Percentiles rank a stretch among this genome's conserved stretches.
These are phyloP conservation scores for Cutaneotrichosporon sp. DNA, from an alignment of 1,284 basidiomycete genomes.

Conservation along the genomic window DNA sequence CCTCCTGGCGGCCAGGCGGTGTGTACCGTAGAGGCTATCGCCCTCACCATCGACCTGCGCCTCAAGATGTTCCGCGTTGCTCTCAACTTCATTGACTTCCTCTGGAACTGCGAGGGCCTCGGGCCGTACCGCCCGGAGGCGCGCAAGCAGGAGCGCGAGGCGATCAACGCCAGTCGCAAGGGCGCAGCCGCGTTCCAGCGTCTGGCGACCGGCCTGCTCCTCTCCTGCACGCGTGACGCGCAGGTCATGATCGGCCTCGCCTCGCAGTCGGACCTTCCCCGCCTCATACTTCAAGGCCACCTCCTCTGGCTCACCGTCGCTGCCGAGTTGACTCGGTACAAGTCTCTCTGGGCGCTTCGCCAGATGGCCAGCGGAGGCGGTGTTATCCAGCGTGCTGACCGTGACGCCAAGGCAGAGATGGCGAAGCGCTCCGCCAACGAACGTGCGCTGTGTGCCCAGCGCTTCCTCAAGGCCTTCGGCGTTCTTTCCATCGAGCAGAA, in stretches of 20 bases:
- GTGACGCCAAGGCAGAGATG: too few relatives aligned
- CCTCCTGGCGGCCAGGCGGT: conserved; percentile 61
- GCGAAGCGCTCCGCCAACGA: neutral
- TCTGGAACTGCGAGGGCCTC: neutral
- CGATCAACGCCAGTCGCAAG: neutral
- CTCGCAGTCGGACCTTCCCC: neutral
- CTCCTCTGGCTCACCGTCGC: neutral
- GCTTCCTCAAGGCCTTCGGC: neutral
- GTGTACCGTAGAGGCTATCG: conserved; percentile 62
- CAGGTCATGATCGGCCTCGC: neutral
- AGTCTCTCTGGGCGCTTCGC: neutral
- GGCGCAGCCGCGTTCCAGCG: neutral
- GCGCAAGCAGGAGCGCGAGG: neutral
- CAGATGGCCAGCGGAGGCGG: neutral
- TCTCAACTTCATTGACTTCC: conserved; percentile 54
- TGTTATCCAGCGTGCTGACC: neutral
- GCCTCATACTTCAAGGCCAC: neutral
- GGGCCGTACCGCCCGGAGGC: neutral
- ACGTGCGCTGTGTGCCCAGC: neutral
- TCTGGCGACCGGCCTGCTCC: neutral
- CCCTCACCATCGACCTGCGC: conserved; percentile 57
- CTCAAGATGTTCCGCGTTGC: conserved; percentile 54
- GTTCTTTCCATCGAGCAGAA: neutral
- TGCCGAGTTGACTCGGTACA: neutral
- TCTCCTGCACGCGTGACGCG: conserved; percentile 1